These are phyloP conservation scores for Pestalotiopsis sp. DNA, from an alignment of 2,329 filamentous ascomycete species.

Conservation along the genomic window DNA sequence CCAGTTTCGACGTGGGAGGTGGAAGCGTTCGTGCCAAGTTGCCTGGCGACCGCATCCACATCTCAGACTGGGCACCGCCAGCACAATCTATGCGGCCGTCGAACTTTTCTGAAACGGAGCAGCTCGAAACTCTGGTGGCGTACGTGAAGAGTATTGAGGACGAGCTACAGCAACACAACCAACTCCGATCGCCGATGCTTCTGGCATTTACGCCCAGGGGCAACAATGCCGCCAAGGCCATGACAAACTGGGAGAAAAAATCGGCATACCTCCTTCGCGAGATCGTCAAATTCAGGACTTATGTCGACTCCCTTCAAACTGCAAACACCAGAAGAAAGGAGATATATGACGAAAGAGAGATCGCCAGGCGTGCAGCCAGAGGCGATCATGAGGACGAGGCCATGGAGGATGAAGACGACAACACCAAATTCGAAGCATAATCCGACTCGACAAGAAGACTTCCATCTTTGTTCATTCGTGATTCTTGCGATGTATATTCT, in stretches of 20 bases:
- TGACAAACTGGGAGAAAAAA: slow-evolving; percentile 97
- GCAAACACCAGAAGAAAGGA: slow-evolving; percentile 72
- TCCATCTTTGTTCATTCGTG: neutral
- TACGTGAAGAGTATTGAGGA: slow-evolving; percentile 88
- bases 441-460: neutral
- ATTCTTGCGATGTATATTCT: slow-evolving; percentile 3
- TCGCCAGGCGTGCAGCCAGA: slow-evolving; percentile 50
- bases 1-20: slow-evolving; percentile 67
- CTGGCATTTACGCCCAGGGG: slow-evolving; percentile 87
- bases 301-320: slow-evolving; percentile 80
- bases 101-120: slow-evolving; percentile 76
- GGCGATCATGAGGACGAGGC: slow-evolving; percentile 44
- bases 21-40: slow-evolving; percentile 65
- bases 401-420: slow-evolving; percentile 23
- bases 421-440: neutral
- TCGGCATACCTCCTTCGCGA: slow-evolving; percentile 88
- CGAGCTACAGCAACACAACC: slow-evolving; percentile 85
- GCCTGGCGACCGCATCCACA: slow-evolving; percentile 81
- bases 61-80: slow-evolving; percentile 88
- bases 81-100: slow-evolving; percentile 89
- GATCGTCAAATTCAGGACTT: slow-evolving; percentile 95
- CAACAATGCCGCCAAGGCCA: slow-evolving; percentile 78
- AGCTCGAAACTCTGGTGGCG: slow-evolving; percentile 71
- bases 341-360: slow-evolving; percentile 66
- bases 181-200: slow-evolving; percentile 83